A percentile compares a stretch with the other conserved stretches of the same genome.
Conservation (phyloP, 2,329 filamentous ascomycete species). For the Sporothrix protearum region DNA sequence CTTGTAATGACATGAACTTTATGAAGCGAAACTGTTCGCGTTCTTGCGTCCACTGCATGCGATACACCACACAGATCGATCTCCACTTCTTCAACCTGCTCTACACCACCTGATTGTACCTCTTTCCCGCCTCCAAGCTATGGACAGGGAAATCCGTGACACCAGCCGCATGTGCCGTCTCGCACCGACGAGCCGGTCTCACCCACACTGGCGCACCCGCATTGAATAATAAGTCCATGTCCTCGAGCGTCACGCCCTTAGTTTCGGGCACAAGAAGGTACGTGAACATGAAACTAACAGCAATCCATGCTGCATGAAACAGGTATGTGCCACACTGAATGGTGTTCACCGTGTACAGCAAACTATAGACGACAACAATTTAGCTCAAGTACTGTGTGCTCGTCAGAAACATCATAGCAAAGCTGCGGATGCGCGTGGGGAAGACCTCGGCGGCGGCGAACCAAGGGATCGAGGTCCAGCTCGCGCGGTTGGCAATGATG, state of each 20-base stretch:
- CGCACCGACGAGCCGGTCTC: neutral
- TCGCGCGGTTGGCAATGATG: constrained; percentile 29
- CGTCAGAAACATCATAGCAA: constrained; percentile 33
- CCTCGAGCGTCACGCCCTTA: constrained; percentile 31
- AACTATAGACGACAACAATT: constrained; percentile 34
- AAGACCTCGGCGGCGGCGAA: constrained; percentile 29
- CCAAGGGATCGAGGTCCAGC: constrained; percentile 35
- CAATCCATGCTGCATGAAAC: constrained; percentile 27
- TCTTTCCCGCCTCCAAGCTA: neutral
- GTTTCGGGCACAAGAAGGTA: constrained; percentile 31
- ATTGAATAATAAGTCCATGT: constrained; percentile 33
- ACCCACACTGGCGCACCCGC: constrained; percentile 2
- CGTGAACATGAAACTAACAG: constrained; percentile 33
- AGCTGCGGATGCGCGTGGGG: constrained; percentile 32
- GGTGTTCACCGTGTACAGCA: constrained; percentile 33
- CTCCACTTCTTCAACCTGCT: neutral
- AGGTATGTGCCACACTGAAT: constrained; percentile 22
- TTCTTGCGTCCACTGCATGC: neutral
- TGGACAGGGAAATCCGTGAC: constrained; percentile 1
- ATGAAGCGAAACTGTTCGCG: neutral
- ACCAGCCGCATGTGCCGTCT: constrained; percentile 13
- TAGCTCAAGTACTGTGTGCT: constrained; percentile 35
- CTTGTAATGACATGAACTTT: neutral
- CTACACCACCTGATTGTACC: neutral
- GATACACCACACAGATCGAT: too few relatives aligned